Conservation (phyloP, 2,329 filamentous ascomycete genomes). For the Paradendryphiella salina region DNA sequence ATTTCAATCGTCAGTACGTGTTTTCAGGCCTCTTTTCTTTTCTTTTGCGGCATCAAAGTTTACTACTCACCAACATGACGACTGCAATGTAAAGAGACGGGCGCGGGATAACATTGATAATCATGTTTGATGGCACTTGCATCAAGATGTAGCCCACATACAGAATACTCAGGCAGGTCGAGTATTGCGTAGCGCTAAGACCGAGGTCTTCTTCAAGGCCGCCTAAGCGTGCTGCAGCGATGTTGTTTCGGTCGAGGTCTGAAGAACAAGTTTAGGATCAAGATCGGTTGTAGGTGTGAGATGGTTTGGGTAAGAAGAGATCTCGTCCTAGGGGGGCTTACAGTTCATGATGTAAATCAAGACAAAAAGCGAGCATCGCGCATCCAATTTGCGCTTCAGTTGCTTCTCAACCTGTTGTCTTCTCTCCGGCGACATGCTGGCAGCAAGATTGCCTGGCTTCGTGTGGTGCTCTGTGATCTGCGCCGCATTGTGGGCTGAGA, state of each 20-base stretch:
- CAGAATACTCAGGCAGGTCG: conserved; percentile 41
- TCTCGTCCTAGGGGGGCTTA: not conserved
- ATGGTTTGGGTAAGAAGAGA: no score
- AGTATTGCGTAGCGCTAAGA: conserved; percentile 39
- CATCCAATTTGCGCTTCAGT: conserved; percentile 42
- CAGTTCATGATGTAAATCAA: conserved; percentile 46
- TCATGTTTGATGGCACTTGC: conserved; percentile 51
- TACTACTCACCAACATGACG: conserved; percentile 37
- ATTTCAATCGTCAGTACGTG: not conserved
- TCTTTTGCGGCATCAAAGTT: not conserved
- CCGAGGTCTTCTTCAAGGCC: conserved; percentile 39
- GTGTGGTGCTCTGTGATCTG: conserved; percentile 12
- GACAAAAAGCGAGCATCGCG: conserved; percentile 40
- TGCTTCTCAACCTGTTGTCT: conserved; percentile 39
- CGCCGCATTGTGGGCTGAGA: conserved; percentile 9
- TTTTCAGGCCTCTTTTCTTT: not conserved
- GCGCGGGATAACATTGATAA: conserved; percentile 45
- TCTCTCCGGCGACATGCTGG: conserved; percentile 37
- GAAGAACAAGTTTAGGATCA: not conserved
- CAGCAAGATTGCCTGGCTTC: conserved; percentile 20
- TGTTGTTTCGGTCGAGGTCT: conserved; percentile 37
- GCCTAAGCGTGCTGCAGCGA: conserved; percentile 41
- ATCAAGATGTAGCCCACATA: conserved; percentile 23
- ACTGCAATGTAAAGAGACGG: conserved; percentile 44
- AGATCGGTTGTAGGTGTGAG: no score